Conservation (phyloP, 768 basidiomycete species). For the Russula olivacea region DNA sequence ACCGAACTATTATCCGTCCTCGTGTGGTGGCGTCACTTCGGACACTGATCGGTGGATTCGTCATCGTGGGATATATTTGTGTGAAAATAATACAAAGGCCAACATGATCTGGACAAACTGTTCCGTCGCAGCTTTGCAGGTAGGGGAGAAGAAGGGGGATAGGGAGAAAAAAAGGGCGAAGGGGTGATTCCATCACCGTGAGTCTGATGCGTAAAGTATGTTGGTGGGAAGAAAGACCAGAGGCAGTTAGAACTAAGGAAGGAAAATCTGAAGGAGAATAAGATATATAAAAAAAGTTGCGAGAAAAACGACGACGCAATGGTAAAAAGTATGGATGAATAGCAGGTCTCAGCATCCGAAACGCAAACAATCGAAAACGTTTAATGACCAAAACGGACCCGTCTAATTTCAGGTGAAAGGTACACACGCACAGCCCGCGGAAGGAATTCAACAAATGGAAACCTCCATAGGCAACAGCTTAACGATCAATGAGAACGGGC, state of each 20-base stretch:
- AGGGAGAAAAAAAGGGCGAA: background rate
- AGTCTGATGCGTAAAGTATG: slow-evolving; percentile 13
- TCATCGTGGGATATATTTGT: slow-evolving; percentile 7
- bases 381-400: background rate
- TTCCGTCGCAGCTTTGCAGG: background rate
- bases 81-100: slow-evolving; percentile 4
- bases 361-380: too few species aligned
- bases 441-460: background rate
- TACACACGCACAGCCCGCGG: background rate
- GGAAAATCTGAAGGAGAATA: background rate
- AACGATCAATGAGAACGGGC: background rate
- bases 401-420: background rate
- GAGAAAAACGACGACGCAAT: background rate
- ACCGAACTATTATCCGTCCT: background rate
- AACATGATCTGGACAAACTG: slow-evolving; percentile 1
- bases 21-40: background rate
- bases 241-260: background rate
- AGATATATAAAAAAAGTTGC: slow-evolving; percentile 4
- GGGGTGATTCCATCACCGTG: slow-evolving; percentile 7
- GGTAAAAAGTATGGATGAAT: background rate
- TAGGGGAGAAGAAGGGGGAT: background rate
- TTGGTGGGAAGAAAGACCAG: background rate
- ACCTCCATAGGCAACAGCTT: background rate
- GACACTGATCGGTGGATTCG: background rate
- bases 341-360: background rate